Evolutionary conservation across 1,284 basidiomycete species (phyloP).

Genomic region (Tranzscheliella williamsii): DNA sequence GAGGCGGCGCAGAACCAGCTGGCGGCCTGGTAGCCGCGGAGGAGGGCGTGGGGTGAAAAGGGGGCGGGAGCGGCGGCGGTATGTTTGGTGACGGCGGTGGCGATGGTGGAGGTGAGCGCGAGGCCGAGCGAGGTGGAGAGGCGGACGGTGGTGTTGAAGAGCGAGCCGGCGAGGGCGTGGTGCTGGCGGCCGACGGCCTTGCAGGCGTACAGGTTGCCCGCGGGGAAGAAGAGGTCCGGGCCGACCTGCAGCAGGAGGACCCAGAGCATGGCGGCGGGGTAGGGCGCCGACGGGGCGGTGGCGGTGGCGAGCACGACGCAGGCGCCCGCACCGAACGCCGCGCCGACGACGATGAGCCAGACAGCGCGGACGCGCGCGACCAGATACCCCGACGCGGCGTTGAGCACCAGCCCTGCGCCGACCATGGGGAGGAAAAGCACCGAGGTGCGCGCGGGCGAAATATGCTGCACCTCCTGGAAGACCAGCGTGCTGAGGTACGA

Average conservation of each 20-base stretch:
- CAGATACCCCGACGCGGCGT: slow-evolving; percentile 47
- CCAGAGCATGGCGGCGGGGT: slow-evolving; percentile 81
- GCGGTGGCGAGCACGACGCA: slow-evolving; percentile 71
- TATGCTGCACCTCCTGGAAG: slow-evolving; percentile 59
- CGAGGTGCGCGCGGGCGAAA: slow-evolving; percentile 71
- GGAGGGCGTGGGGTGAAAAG: slow-evolving; percentile 5
- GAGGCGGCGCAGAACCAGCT: slow-evolving; percentile 45
- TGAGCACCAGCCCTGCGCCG: slow-evolving; percentile 54
- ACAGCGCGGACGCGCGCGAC: slow-evolving; percentile 49
- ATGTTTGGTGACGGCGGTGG: slow-evolving; percentile 35
- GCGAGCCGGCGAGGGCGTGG: slow-evolving; percentile 47
- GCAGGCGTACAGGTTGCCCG: slow-evolving; percentile 39
- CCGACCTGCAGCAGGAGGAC: slow-evolving; percentile 67
- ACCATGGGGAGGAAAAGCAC: slow-evolving; percentile 76
- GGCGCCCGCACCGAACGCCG: slow-evolving; percentile 68
- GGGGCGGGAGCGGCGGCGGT: slow-evolving; percentile 2
- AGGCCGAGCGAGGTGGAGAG: slow-evolving; percentile 53
- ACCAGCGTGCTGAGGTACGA: slow-evolving; percentile 42
- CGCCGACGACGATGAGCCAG: slow-evolving; percentile 49
- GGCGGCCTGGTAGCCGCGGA: slow-evolving; percentile 46
- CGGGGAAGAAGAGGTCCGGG: slow-evolving; percentile 48
- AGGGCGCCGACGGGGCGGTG: slow-evolving; percentile 68
- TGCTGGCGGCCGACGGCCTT: slow-evolving; percentile 36
- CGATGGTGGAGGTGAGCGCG: slow-evolving; percentile 45
- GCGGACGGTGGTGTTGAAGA: slow-evolving; percentile 52